Evolutionary conservation across 1,284 basidiomycete species (phyloP).

Genomic region (Marasmius sp.): DNA sequence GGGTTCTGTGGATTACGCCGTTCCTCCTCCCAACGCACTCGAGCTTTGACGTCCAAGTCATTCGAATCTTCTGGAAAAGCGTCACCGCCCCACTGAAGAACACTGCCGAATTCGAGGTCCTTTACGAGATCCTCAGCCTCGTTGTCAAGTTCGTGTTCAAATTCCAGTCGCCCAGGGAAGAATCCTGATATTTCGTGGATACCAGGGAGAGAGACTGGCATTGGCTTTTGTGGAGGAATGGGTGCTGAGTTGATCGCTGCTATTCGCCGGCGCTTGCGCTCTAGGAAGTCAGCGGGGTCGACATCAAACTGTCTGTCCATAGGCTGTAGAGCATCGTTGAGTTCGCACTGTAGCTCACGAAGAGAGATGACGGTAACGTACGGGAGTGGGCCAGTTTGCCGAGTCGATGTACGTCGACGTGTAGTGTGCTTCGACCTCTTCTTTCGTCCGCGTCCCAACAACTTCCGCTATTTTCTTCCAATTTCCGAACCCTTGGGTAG

Average conservation of each 20-base stretch:
- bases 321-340: conserved; percentile 34
- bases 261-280: conserved; percentile 84
- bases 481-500: conserved; percentile 91
- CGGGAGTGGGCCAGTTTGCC: conserved; percentile 77
- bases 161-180: conserved; percentile 95
- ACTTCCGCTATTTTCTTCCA: conserved; percentile 98
- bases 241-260: conserved; percentile 61
- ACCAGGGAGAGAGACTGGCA: conserved; percentile 90
- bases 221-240: conserved; percentile 62
- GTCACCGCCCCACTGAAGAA: conserved; percentile 84
- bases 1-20: conserved; percentile 32
- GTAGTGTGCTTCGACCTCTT: conserved; percentile 95
- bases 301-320: conserved; percentile 75
- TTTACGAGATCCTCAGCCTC: conserved; percentile 96
- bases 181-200: conserved; percentile 94
- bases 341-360: conserved; percentile 5
- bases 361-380: conserved; percentile 33
- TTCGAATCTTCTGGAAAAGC: conserved; percentile 74
- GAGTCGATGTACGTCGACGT: conserved; percentile 81
- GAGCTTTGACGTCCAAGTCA: conserved; percentile 67
- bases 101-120: conserved; percentile 93
- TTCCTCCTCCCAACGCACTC: conserved; percentile 70
- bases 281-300: conserved; percentile 82
- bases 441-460: conserved; percentile 91
- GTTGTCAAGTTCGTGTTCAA: conserved; percentile 96